Percentiles rank a stretch among this genome's conserved stretches.
These are phyloP conservation scores for Suillus tomentosus DNA, from an alignment of 768 basidiomycete genomes.

Conservation along the genomic window DNA sequence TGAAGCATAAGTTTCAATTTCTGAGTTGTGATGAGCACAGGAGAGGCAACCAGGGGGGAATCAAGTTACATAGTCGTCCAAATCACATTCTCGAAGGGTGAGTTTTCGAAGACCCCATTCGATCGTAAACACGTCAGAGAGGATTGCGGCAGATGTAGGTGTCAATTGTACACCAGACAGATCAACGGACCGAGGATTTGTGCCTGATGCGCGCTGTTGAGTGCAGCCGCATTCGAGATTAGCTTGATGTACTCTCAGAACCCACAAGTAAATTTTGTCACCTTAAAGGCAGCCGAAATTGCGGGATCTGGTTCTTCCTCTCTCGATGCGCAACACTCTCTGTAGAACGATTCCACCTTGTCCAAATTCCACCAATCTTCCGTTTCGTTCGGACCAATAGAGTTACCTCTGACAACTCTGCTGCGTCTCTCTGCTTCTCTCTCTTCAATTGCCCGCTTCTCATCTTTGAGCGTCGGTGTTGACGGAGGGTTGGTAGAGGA, in stretches of 20 bases:
- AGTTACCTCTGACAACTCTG: conserved; percentile 63
- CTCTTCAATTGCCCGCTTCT: conserved; percentile 79
- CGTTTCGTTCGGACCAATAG: conserved; percentile 33
- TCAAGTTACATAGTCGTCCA: conserved; percentile 71
- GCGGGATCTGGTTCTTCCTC: conserved; percentile 70
- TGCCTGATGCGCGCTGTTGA: conserved; percentile 50
- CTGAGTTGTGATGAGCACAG: conserved; percentile 37
- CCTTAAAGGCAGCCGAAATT: conserved; percentile 73
- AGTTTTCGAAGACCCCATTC: conserved; percentile 91
- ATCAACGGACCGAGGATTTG: conserved; percentile 71
- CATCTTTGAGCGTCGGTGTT: conserved; percentile 74
- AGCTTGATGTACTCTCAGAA: neutral
- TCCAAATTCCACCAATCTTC: conserved; percentile 86
- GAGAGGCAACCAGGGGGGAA: conserved; percentile 25
- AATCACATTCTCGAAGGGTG: conserved; percentile 81
- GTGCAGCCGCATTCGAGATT: conserved; percentile 16
- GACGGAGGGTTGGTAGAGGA: conserved; percentile 82
- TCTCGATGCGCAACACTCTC: conserved; percentile 78
- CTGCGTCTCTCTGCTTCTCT: conserved; percentile 68
- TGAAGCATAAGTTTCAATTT: conserved; percentile 89
- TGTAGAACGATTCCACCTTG: conserved; percentile 84
- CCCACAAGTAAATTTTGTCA: conserved; percentile 30
- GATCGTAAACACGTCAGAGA: conserved; percentile 89
- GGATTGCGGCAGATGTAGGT: conserved; percentile 64
- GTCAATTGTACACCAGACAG: conserved; percentile 81